Evolutionary conservation across 345 rosid genomes (phyloP), one percentile per base, ranked within the genome.

Genomic region (Eucalyptus tenuipes): DNA sequence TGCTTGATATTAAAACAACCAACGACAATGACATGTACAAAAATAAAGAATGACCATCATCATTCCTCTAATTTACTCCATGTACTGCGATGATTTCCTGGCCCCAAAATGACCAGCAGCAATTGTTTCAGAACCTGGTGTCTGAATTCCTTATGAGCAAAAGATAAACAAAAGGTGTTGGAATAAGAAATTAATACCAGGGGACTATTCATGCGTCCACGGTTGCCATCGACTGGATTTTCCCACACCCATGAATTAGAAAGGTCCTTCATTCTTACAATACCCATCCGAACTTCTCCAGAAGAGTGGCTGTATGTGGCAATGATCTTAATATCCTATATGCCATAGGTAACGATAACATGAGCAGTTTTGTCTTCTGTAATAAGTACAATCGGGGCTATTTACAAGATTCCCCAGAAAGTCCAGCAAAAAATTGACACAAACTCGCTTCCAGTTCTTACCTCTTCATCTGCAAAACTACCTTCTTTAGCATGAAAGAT

Each of bases 221-320:
- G 90, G 55, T 86, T 89, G 81, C 93, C 93, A 90, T 91, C 86
- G 42, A 40, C 82, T 87, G 96, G 98, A 91, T 94, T 95, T 86
- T 95, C 95, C 94, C 96, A 92, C 86, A 96, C 92, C 99, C 99
- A 98, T 33, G 99, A 98, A 88, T 96, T 88, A 87, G 99, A 98
- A 75, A 96, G 96, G 90, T 95, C 93, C 91, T 94, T 96, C 97
- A 97, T 94, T 93, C 96, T 97, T 88, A 96, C 94, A 88, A 91
- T 94, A 90, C 95, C 93, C 87, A 94, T 90, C 55, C 92, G 94
- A 92, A 97, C 53, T 84, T 88, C 90, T 37, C 99, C 99, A 33
- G 93, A 89, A 87, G 91, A 91, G 90, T 95, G 97, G 92, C 94
- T 97, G 94, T 98, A 98, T 42, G 98, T 92, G 24, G 95, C 98